Percentiles rank a stretch among this genome's conserved stretches.
Evolutionary conservation across 2,329 filamentous ascomycete species (phyloP).

Genomic region (Celoporthe dispersa): DNA sequence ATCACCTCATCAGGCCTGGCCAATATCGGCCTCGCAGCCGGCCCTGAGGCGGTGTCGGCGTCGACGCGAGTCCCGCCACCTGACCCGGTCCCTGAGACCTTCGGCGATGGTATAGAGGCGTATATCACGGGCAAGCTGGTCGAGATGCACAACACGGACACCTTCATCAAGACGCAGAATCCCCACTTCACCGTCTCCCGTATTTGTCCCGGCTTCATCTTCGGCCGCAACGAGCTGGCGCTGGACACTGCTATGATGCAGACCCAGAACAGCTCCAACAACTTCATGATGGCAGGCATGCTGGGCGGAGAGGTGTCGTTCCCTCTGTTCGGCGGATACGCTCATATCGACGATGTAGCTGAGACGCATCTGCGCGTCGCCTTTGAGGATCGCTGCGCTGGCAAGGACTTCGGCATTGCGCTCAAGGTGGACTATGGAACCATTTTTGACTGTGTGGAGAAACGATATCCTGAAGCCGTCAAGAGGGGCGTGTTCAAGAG

Average conservation of each 20-base stretch:
- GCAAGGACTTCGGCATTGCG: slow-evolving; percentile 32
- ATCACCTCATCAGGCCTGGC: slow-evolving; percentile 36
- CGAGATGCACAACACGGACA: slow-evolving; percentile 33
- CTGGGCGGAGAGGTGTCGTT: slow-evolving; percentile 32
- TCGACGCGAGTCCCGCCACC: slow-evolving; percentile 33
- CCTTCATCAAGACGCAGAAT: slow-evolving; percentile 31
- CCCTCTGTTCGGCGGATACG: slow-evolving; percentile 23
- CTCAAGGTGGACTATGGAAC: slow-evolving; percentile 32
- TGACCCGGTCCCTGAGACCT: slow-evolving; percentile 27
- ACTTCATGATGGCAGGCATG: slow-evolving; percentile 34
- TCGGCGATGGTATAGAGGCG: slow-evolving; percentile 30
- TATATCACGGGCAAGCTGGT: slow-evolving; percentile 34
- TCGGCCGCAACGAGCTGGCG: slow-evolving; percentile 36
- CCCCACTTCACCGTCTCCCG: slow-evolving; percentile 36
- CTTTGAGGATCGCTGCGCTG: slow-evolving; percentile 29
- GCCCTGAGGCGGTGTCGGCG: slow-evolving; percentile 28
- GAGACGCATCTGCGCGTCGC: slow-evolving; percentile 33
- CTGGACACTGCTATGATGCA: slow-evolving; percentile 34
- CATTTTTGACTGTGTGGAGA: slow-evolving; percentile 33
- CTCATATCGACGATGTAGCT: slow-evolving; percentile 35
- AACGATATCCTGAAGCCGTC: slow-evolving; percentile 34
- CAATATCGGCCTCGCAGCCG: slow-evolving; percentile 30
- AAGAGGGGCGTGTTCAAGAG: slow-evolving; percentile 34
- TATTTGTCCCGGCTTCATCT: slow-evolving; percentile 36
- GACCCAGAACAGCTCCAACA: slow-evolving; percentile 37